Evolutionary conservation across 129 eudicot genomes (phyloP), one percentile per base, ranked within the genome.

Genomic region (Flaveria sonorensis): DNA sequence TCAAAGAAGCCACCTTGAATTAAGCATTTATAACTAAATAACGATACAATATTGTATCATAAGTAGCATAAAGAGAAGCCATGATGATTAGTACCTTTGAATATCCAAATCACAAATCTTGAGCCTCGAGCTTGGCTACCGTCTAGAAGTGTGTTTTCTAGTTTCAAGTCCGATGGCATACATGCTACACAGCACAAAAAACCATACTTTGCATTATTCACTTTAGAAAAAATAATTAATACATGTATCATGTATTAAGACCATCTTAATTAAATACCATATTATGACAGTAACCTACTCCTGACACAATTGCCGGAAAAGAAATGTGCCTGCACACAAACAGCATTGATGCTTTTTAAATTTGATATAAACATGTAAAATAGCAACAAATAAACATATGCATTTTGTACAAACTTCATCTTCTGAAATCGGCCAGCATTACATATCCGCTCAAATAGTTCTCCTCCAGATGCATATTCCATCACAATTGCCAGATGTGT

Each of bases 71-170:
- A 21, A 11, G 39, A 32, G 32, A 50, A 26, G 48, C 69, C 8
- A 1, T 13, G 32, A 36, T 7, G 43, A 24, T 20, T 40, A 20
- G 48, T 92, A 92, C 97, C 96, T 92, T 92, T 14, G 97, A 92
- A 76, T 92, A 92, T 32, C 97, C 97, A 79, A 92, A 88, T 92
- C 96, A 81, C 97, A 92, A 55, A 92, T 92, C 72, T 92, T 92
- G 76, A 92, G 77, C 46, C 97, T 74, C 96, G 97, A 70, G 93
- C 91, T 53, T 87, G 88, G 82, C 96, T 92, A 45, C 97, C 97
- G 82, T 92, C 97, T 77, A 92, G 78, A 63, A 92, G 88, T 10
- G 97, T 92, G 82, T 87, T 92, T 67, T 87, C 96, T 77, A 87
- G 82, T 70, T 89, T 89, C 81, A 89, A 81, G 74, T 89, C 96